Conservation (phyloP, 2,329 filamentous ascomycete genomes). For the Intubia oerlemansii region DNA sequence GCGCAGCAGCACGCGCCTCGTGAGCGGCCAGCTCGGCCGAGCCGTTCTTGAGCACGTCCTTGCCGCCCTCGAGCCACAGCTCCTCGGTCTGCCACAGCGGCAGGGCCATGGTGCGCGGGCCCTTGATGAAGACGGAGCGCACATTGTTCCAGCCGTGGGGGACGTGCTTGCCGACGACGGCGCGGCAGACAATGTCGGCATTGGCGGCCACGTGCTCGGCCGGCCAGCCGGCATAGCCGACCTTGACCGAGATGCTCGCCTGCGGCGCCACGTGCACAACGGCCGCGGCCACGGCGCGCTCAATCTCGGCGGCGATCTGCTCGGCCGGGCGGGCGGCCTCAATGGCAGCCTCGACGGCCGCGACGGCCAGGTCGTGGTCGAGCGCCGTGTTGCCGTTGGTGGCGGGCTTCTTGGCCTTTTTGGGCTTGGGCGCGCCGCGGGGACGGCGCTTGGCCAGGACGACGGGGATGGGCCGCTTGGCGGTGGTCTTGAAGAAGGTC, state of each 20-base stretch:
- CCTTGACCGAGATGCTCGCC: constrained; percentile 58
- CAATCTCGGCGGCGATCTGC: constrained; percentile 60
- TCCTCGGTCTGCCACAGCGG: constrained; percentile 91
- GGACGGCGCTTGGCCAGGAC: constrained; percentile 39
- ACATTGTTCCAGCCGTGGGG: constrained; percentile 78
- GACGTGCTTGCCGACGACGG: constrained; percentile 58
- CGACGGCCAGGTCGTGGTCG: constrained; percentile 57
- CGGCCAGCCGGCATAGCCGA: constrained; percentile 56
- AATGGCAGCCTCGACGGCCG: constrained; percentile 32
- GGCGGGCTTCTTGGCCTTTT: constrained; percentile 27
- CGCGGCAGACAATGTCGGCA: constrained; percentile 46
- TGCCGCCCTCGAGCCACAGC: constrained; percentile 60
- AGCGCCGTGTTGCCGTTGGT: constrained; percentile 53
- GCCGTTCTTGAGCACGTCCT: constrained; percentile 42
- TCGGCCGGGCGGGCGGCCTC: constrained; percentile 30
- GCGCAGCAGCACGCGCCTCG: constrained; percentile 12
- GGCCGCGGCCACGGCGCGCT: constrained; percentile 54
- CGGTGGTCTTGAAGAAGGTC: constrained; percentile 68
- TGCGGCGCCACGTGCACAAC: constrained; percentile 62
- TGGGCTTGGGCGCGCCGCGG: constrained; percentile 34
- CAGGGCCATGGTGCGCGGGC: constrained; percentile 65
- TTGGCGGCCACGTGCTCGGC: constrained; percentile 64
- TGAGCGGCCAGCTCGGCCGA: constrained; percentile 25
- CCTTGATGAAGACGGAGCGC: constrained; percentile 73
- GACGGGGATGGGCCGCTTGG: constrained; percentile 75